phyloP scores from a whole-genome alignment of 2,329 filamentous ascomycete species.

The Verruconis gallopava region DNA sequence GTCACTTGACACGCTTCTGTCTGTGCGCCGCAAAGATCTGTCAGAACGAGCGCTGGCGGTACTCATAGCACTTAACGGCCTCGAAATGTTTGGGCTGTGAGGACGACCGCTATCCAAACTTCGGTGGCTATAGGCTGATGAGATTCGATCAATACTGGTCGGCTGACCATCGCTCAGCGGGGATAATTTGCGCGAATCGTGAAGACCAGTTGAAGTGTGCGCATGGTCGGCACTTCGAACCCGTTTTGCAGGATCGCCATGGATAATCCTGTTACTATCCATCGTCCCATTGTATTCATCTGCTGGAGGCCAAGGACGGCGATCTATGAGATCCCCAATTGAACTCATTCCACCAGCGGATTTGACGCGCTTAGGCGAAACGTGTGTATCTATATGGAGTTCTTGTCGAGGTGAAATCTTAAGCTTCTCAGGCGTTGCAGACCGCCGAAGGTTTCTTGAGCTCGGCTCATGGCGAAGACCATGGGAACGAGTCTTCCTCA shows the following conservation, averaged over 20 bases:
- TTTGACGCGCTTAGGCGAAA: conserved; percentile 14
- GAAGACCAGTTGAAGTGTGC: conserved; percentile 20
- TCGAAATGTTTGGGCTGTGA: conserved; percentile 11
- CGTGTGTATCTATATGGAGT: neutral
- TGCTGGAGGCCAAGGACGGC: conserved; percentile 26
- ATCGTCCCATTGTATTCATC: conserved; percentile 35
- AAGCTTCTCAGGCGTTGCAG: conserved; percentile 16
- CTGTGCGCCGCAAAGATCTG: conserved; percentile 58
- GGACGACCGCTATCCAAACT: conserved; percentile 40
- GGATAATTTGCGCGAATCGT: conserved; percentile 6
- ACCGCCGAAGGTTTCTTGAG: conserved; percentile 15
- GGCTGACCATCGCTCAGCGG: conserved; percentile 22
- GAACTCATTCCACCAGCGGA: conserved; percentile 13
- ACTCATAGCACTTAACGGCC: conserved; percentile 34
- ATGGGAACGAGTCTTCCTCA: conserved; percentile 29
- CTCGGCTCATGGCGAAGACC: conserved; percentile 21
- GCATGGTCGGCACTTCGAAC: conserved; percentile 19
- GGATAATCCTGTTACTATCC: conserved; percentile 29
- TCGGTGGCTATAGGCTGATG: conserved; percentile 26
- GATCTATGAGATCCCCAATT: conserved; percentile 23
- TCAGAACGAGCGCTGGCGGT: conserved; percentile 41
- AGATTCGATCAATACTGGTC: conserved; percentile 29
- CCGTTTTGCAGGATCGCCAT: conserved; percentile 22
- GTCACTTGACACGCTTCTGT: conserved; percentile 60
- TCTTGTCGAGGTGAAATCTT: neutral